phyloP scores from a whole-genome alignment of 805 yeast genomes.

The Yarrowia osloensis region DNA sequence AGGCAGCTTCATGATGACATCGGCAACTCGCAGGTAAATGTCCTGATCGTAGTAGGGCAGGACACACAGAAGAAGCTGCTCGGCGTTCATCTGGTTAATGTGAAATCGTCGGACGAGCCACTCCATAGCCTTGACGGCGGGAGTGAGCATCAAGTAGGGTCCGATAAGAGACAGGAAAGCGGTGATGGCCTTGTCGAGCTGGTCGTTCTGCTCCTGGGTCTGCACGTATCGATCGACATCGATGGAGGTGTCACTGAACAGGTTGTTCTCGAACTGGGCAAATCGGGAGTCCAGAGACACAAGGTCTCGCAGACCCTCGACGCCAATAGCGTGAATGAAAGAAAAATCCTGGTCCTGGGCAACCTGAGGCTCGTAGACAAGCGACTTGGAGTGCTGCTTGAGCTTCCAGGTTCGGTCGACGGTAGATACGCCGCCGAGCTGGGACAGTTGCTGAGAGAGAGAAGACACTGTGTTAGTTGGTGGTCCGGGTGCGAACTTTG shows the following conservation, averaged over 20 bases:
- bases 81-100: conserved; percentile 78
- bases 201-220: conserved; percentile 71
- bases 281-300: conserved; percentile 75
- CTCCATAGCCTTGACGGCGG: conserved; percentile 81
- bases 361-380: conserved; percentile 77
- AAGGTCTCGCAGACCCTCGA: conserved; percentile 75
- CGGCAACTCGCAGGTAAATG: conserved; percentile 72
- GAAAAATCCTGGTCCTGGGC: conserved; percentile 97
- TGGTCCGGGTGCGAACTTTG: background rate
- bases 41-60: conserved; percentile 80
- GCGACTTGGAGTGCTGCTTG: conserved; percentile 83
- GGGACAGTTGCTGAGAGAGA: conserved; percentile 26
- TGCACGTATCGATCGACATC: conserved; percentile 77
- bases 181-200: conserved; percentile 71
- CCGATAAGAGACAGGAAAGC: conserved; percentile 73
- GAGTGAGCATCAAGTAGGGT: conserved; percentile 72
- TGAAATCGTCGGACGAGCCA: conserved; percentile 93
- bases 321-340: conserved; percentile 66
- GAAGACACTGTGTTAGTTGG: conserved; percentile 18
- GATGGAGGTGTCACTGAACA: conserved; percentile 82
- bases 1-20: conserved; percentile 66
- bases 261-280: conserved; percentile 62
- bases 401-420: conserved; percentile 84
- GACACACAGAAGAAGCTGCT: conserved; percentile 65
- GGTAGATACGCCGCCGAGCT: conserved; percentile 27